Conservation (phyloP, 1,139 yeast genomes). For the Saccharomyces hybrid region DNA sequence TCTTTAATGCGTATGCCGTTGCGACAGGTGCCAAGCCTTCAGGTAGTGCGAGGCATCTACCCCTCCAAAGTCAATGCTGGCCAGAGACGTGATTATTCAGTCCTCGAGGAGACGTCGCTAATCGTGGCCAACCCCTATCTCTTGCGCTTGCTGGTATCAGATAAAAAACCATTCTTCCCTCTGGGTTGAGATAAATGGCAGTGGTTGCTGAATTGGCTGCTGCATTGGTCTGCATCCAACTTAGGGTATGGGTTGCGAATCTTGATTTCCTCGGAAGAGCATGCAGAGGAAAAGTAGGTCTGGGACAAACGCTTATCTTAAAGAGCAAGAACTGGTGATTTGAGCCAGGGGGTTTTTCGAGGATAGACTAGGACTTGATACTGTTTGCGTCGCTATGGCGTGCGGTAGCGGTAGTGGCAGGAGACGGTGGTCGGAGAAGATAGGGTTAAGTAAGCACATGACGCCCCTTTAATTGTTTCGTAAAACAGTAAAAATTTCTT, state of each 20-base stretch:
- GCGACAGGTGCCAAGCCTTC: not conserved
- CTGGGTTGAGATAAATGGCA: not conserved
- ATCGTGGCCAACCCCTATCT: not conserved
- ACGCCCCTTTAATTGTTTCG: not conserved
- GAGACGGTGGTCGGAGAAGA: not conserved
- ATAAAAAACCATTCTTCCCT: not conserved
- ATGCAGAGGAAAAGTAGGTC: not conserved
- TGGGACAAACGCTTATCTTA: not conserved
- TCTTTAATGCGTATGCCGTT: too few species aligned
- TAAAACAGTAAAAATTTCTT: not conserved
- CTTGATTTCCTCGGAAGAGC: not conserved
- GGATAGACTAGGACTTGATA: not conserved
- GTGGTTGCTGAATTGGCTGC: not conserved
- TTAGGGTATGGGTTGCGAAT: not conserved
- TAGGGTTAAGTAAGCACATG: not conserved
- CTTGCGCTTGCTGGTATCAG: not conserved
- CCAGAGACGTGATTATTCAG: not conserved
- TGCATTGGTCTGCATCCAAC: not conserved
- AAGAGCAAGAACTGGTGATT: not conserved
- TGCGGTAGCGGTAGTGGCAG: not conserved
- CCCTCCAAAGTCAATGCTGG: not conserved
- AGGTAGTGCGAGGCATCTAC: not conserved
- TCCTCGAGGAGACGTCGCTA: not conserved
- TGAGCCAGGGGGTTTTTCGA: not conserved
- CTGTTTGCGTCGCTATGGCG: not conserved